Base-by-base conservation (phyloP, 2,329 filamentous ascomycete genomes). In the Aspergillus sp. region DNA sequence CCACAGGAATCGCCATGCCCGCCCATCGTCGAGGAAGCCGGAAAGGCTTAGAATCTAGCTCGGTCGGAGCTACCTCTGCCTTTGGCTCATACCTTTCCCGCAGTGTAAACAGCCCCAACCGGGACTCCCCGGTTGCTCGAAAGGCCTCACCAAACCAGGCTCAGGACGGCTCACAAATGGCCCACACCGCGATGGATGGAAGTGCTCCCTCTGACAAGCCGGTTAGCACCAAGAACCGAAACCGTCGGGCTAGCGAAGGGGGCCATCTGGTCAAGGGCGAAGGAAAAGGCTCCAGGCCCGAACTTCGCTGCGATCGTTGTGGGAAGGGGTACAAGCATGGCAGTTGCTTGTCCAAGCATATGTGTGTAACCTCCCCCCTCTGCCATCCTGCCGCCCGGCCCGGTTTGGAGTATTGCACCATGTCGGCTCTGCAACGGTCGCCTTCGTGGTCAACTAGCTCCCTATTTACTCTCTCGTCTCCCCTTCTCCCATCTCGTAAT, bases 281-380 rank as follows among this genome's bases (percentile, higher is more conserved):
- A 69, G 83, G 85, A 66, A 88, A 87, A 81, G 93, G 91, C 79
- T 84, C 86, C 76, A 90, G 86, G 71, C 87, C 88, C 71, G 93
- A 98, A 76, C 86, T 99, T 74, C 91, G 90, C 78, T 99, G 95
- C 82, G 91, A 96, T 75, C 93, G 93, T 79, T 99, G 95, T 82
- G 93, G 93, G 78, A 99, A 99, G 85, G 92, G 92, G 80, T 99
- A 99, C 87, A 99, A 99, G 87, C 95, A 99, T 85, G 96, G 93
- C 87, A 98, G 95, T 83, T 99, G 95, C 87, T 87, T 99, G 83
- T 96, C 91, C 76, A 99, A 98, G 87, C 95, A 99, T 88, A 89
- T 97, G 95, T 98, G 88, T 86, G 95, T 96, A 84, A 76, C 64
- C 68, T 69, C 65, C 81, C 84, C 87, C 84, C 81, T 52, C 79